Conservation (phyloP, 2,329 filamentous ascomycete genomes). For the Plenodomus lindquistii region DNA sequence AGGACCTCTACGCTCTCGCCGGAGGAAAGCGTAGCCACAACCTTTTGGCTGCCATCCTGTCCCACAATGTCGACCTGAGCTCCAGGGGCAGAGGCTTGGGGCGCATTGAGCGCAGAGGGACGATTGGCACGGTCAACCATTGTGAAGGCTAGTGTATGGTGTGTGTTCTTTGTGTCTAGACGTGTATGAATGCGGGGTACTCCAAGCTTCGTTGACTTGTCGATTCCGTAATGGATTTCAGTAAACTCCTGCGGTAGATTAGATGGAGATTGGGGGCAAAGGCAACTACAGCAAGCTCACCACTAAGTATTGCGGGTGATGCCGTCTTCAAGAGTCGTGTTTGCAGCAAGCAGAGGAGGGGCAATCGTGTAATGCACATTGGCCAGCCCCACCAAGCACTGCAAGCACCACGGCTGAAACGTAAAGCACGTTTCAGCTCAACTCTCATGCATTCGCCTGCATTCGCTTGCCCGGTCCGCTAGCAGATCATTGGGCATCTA, state of each 20-base stretch:
- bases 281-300: constrained; percentile 7
- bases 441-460: constrained; percentile 14
- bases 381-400: constrained; percentile 25
- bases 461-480: background rate
- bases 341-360: constrained; percentile 21
- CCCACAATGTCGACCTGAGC: constrained; percentile 79
- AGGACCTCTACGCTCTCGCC: constrained; percentile 86
- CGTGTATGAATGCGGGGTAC: constrained; percentile 6
- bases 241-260: background rate
- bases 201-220: background rate
- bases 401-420: constrained; percentile 15
- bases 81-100: constrained; percentile 64
- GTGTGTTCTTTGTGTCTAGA: background rate
- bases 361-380: constrained; percentile 16
- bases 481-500: constrained; percentile 4
- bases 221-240: background rate
- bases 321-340: constrained; percentile 17
- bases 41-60: constrained; percentile 69
- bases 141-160: constrained; percentile 12
- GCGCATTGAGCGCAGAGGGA: constrained; percentile 65
- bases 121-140: constrained; percentile 88
- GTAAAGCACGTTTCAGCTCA: constrained; percentile 21
- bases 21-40: constrained; percentile 79
- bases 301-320: constrained; percentile 9
- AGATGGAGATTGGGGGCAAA: background rate